Conservation (phyloP, 257 asterid genomes). For the Solanum peruvianum region DNA sequence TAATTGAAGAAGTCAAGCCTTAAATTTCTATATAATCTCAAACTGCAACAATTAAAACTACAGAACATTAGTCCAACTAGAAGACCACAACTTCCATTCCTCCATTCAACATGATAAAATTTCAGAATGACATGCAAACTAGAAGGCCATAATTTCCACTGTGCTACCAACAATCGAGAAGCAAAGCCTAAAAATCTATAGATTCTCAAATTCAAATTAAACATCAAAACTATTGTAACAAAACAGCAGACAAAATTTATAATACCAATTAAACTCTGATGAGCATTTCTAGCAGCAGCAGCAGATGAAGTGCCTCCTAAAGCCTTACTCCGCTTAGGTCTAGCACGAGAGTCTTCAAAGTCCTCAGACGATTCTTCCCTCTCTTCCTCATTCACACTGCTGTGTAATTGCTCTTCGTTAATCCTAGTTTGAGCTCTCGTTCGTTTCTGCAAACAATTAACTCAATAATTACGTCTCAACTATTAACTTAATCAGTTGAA, state of each 20-base stretch:
- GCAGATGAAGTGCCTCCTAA: conserved; percentile 48
- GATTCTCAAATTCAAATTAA: neutral
- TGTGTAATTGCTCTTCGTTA: conserved; percentile 16
- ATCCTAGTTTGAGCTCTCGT: conserved; percentile 51
- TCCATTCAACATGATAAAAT: neutral
- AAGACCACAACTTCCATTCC: neutral
- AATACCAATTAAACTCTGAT: conserved; percentile 59
- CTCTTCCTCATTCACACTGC: conserved; percentile 49
- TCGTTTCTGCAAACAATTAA: conserved; percentile 50
- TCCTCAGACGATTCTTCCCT: conserved; percentile 76
- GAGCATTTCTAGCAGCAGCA: conserved; percentile 15
- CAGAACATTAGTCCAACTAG: neutral
- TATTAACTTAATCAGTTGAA: neutral
- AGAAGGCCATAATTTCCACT: neutral
- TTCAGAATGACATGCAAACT: neutral
- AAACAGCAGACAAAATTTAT: neutral
- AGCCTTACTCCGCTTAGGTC: conserved; percentile 46
- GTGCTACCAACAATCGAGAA: neutral
- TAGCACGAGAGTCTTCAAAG: conserved; percentile 51
- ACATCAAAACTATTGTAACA: neutral
- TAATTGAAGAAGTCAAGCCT: neutral
- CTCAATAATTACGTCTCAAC: conserved; percentile 11
- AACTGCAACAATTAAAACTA: neutral
- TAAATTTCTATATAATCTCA: neutral
- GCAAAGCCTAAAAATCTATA: neutral